Conservation (phyloP, 2,329 filamentous ascomycete genomes). For the Zalaria sp. region DNA sequence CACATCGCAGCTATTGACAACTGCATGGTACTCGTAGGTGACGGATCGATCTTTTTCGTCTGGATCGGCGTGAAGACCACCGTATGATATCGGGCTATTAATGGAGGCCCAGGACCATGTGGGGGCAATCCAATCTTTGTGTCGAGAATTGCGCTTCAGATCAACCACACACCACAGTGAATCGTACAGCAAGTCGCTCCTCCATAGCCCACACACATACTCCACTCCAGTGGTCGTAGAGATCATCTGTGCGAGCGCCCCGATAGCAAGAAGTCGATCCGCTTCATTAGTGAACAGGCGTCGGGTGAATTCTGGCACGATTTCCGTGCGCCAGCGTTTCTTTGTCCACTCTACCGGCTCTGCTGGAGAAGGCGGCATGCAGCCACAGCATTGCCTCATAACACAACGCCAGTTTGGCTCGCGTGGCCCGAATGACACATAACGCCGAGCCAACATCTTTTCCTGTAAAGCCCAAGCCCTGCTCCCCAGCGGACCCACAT, state of each 20-base stretch:
- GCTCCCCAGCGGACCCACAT: not conserved
- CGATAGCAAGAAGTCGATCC: not conserved
- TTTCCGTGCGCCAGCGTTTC: not conserved
- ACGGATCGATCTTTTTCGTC: no score
- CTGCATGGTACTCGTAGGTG: no score
- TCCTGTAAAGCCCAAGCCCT: not conserved
- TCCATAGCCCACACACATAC: not conserved
- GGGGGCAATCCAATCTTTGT: no score
- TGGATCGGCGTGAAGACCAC: no score
- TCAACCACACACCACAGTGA: not conserved
- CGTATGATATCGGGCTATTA: not conserved
- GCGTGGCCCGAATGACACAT: not conserved
- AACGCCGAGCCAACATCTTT: not conserved
- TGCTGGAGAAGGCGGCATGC: no score
- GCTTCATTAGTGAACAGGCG: no score
- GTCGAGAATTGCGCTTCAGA: no score
- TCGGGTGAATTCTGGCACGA: not conserved
- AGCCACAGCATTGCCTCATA: not conserved
- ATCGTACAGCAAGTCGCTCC: not conserved
- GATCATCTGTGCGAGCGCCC: not conserved
- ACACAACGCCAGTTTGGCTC: not conserved
- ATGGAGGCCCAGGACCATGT: not conserved
- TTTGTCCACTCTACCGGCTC: not conserved
- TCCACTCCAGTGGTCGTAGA: not conserved
- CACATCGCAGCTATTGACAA: no score